Base-by-base conservation (phyloP, 1,139 yeast species). In the Kurtzmaniella quercitrusa region DNA sequence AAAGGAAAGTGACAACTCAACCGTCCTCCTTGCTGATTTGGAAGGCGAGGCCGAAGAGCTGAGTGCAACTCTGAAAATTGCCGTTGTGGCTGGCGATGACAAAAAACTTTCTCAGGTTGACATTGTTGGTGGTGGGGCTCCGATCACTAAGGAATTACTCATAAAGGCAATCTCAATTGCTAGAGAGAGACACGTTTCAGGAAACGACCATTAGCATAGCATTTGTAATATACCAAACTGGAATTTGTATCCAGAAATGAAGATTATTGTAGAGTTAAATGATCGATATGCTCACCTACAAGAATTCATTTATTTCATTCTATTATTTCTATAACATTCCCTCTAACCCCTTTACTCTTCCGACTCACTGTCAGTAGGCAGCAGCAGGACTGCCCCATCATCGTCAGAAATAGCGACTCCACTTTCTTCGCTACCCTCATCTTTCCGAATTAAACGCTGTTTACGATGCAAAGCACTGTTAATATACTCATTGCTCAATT, bases 11-110 rank as follows among this genome's bases (percentile, higher is more conserved):
- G 68, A 61, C 30, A 38, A 46, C 2, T 50, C 56, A 32, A 54
- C 74, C 1, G 68, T 80, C 1, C 55, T 86, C 32, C 60, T 87
- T 43, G 80, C 86, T 2, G 95, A 86, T 53, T 56, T 86, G 38
- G 91, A 85, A 58, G 93, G 93, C 8, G 93, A 84, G 50, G 84
- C 88, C 5, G 95, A 87, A 58, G 91, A 86, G 56, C 56, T 68
- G 7, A 63, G 74, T 11, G 64, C 76, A 11, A 57, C 60, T 34
- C 71, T 78, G 33, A 63, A 75, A 38, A 61, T 79, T 17, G 60
- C 63, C 36, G 66, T 76, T 6, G 61, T 72, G 14, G 52, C 61
- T 17, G 55, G 57, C 17, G 52, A 55, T 14, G 64, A 20, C 52
- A 53, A 38, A 42, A 60, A 26, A 55, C 58, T 52, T 47, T 61